Percentiles rank a stretch among this genome's conserved stretches.
Conservation (phyloP, 768 basidiomycete genomes). For the Leccinum olivaceopallidum region DNA sequence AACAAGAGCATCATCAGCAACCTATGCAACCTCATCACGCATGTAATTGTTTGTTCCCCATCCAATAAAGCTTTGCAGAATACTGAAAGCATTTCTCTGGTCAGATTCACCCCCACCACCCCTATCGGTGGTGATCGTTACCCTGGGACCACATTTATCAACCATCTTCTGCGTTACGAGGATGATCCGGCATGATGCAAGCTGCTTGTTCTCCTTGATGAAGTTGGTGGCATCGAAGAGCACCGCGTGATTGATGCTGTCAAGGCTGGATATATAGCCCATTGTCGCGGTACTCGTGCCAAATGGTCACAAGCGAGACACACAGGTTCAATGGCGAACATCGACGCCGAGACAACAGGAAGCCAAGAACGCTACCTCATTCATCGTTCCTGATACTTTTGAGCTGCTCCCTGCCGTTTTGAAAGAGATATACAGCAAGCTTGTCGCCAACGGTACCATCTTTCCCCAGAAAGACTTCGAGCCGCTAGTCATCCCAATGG, state of each 20-base stretch:
- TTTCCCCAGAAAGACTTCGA: slow-evolving; percentile 74
- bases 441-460: slow-evolving; percentile 71
- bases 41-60: slow-evolving; percentile 32
- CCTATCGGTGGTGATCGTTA: slow-evolving; percentile 97
- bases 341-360: slow-evolving; percentile 95
- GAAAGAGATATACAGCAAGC: slow-evolving; percentile 79
- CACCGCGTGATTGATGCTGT: slow-evolving; percentile 99
- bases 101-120: slow-evolving; percentile 18
- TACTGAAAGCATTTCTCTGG: slow-evolving; percentile 48
- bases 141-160: slow-evolving; percentile 98
- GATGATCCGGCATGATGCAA: slow-evolving; percentile 90
- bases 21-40: slow-evolving; percentile 30
- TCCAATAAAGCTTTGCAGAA: slow-evolving; percentile 48
- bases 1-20: slow-evolving; percentile 37
- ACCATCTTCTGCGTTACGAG: slow-evolving; percentile 97
- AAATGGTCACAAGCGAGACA: slow-evolving; percentile 99
- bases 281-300: slow-evolving; percentile 98
- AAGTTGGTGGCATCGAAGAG: slow-evolving; percentile 98
- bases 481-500: slow-evolving; percentile 98
- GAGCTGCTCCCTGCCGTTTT: slow-evolving; percentile 90
- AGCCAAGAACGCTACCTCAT: slow-evolving; percentile 96
- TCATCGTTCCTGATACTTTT: slow-evolving; percentile 97
- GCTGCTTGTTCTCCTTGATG: slow-evolving; percentile 98
- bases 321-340: slow-evolving; percentile 98
- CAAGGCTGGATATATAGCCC: slow-evolving; percentile 90